Base-by-base conservation (phyloP, 1,284 basidiomycete genomes). In the Ceratobasidium papillatum region DNA sequence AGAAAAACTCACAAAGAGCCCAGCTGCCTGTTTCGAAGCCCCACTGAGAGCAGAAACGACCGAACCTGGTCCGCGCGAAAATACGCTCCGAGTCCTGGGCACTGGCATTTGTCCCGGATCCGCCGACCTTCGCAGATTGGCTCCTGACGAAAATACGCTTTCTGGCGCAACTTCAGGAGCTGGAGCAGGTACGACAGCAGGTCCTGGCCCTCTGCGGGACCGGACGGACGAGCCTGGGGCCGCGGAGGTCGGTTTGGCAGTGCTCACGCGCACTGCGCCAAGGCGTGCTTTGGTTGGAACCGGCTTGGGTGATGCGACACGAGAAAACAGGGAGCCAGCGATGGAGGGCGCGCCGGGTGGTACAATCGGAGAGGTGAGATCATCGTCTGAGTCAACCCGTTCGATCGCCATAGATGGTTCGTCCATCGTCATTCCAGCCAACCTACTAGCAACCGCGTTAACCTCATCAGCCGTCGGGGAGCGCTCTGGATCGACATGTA, bases 291-390 rank as follows among this genome's bases (percentile, higher is more conserved):
- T 49, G 32, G 56, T 17, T 19, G 68, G 56, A 25, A 12, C 14
- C 0, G 43, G 56, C 22, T 72, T 72, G 43, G 68, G 68, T 19
- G 68, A 72, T 38, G 22, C 68, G 8, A 34, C 68, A 30, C 68
- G 68, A 4, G 68, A 72, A 36, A 72, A 72, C 5, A 72, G 45
- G 41, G 68, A 72, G 11, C 68, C 68, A 19, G 43, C 68, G 30
- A 30, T 43, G 2, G 68, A 72, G 17, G 68, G 68, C 4, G 68
- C 68, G 32, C 68, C 68, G 5, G 36, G 38, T 34, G 68, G 68
- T 19, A 45, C 68, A 30, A 72, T 51, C 1, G 68, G 68, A 25
- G 68, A 72, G 8, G 68, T 61, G 9, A 61, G 30, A 1, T 27
- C 56, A 14, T 54, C 56, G 22, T 51, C 19, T 3, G 68, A 12